Base-by-base conservation (phyloP, 192 early-diverging fungal species). In the Radiomyces spectabilis region DNA sequence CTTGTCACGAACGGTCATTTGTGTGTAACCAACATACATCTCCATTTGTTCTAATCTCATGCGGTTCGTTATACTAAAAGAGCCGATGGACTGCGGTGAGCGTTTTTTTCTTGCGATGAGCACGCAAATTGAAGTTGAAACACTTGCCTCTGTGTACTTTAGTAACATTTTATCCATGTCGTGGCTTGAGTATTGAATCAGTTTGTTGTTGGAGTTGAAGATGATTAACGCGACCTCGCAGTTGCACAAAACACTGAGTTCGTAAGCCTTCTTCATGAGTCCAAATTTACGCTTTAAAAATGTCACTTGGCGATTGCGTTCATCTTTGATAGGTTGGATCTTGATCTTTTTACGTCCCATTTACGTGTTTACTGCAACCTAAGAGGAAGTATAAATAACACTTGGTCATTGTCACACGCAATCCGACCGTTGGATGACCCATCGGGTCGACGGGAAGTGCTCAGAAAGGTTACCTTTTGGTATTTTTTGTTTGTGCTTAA, bases 311-410 rank as follows among this genome's bases (percentile, higher is more conserved):
- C 6, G 27, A 35, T 92, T 93, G 46, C 93, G 78, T 63, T 95
- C 91, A 63, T 95, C 89, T 63, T 75, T 73, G 59, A 95, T 95
- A 57, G 76, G 79, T 63, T 88, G 81, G 68, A 95, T 95, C 61
- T 91, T 86, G 67, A 96, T 94, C 78, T 94, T 94, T 74, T 93
- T 94, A 22, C 93, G 74, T 51, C 93, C 93, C 93, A 96, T 95
- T n/a, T n/a, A n/a, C n/a, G n/a, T n/a, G n/a, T n/a, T n/a, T n/a
- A n/a, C n/a, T n/a, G n/a, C n/a, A n/a, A n/a, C n/a, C n/a, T n/a
- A n/a, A n/a, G n/a, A n/a, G n/a, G n/a, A n/a, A n/a, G n/a, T n/a
- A n/a, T n/a, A n/a, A n/a, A n/a, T n/a, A n/a, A n/a, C n/a, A n/a
- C n/a, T n/a, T n/a, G n/a, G n/a, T n/a, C n/a, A n/a, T n/a, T n/a